A percentile compares a stretch with the other conserved stretches of the same genome.
These are phyloP conservation scores for Xylaria nigripes DNA, from an alignment of 495 filamentous ascomycete genomes.

Conservation along the genomic window DNA sequence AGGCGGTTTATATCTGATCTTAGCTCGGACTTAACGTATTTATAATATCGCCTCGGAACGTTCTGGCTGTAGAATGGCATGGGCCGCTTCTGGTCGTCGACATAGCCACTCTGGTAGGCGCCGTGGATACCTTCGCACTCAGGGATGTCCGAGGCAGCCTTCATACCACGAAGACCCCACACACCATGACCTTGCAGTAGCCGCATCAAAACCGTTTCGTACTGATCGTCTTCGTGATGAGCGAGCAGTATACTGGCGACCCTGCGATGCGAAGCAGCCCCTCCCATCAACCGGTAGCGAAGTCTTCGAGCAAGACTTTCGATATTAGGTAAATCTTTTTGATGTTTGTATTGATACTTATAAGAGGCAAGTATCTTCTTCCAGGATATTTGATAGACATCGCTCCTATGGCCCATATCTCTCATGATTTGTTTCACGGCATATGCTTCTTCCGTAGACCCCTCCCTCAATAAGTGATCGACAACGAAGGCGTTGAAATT, in stretches of 20 bases:
- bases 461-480: conserved; percentile 65
- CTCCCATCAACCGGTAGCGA: conserved; percentile 63
- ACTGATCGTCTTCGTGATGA: conserved; percentile 80
- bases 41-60: conserved; percentile 11
- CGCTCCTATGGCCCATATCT: conserved; percentile 19
- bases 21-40: conserved; percentile 16
- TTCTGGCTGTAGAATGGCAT: conserved; percentile 24
- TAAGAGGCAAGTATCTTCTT: conserved; percentile 5
- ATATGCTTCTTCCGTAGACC: conserved; percentile 59
- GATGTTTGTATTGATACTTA: conserved; percentile 15
- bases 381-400: conserved; percentile 33
- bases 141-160: conserved; percentile 56
- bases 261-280: conserved; percentile 41
- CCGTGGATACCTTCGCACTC: conserved; percentile 72
- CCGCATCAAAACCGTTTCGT: conserved; percentile 78
- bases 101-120: conserved; percentile 56
- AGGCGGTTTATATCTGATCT: conserved; percentile 8
- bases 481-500: conserved; percentile 61
- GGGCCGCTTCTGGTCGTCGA: conserved; percentile 29
- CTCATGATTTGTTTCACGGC: conserved; percentile 49
- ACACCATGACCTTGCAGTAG: conserved; percentile 52
- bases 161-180: conserved; percentile 65
- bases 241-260: conserved; percentile 58
- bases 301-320: conserved; percentile 71
- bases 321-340: conserved; percentile 49